These are phyloP conservation scores for Rhodamnia rubescens DNA, from an alignment of 345 rosid species.

Conservation along the genomic window DNA sequence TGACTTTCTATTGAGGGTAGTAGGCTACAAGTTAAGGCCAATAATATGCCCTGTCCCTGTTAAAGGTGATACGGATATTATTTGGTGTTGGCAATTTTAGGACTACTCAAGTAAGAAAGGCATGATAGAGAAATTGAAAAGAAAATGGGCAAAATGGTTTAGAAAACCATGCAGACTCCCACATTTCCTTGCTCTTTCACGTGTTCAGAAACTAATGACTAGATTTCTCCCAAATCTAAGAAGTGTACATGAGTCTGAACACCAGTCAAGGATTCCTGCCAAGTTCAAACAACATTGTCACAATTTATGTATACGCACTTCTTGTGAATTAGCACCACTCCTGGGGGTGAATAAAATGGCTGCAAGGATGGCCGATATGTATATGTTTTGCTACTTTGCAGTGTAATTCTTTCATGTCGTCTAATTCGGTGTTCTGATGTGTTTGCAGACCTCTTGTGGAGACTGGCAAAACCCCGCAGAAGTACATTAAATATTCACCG, in stretches of 20 bases:
- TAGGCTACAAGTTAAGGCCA: background rate
- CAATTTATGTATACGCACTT: background rate
- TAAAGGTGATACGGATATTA: background rate
- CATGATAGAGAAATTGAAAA: background rate
- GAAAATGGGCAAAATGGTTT: background rate
- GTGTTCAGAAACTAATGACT: background rate
- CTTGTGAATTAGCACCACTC: background rate
- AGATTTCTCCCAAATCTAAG: background rate
- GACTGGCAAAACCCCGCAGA: conserved; percentile 71
- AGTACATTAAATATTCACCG: conserved; percentile 64
- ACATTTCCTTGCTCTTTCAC: background rate
- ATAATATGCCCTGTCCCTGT: background rate
- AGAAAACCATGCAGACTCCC: background rate
- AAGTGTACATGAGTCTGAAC: background rate
- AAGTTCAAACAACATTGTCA: background rate
- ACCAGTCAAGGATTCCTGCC: background rate
- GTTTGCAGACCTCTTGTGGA: conserved; percentile 76
- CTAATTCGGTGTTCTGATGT: background rate
- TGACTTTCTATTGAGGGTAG: background rate
- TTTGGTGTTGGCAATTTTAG: background rate
- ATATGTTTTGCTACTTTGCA: background rate
- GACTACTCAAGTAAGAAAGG: background rate
- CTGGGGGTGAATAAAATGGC: background rate
- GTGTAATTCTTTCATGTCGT: background rate
- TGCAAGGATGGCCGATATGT: background rate